Base-by-base conservation (phyloP, 2,329 filamentous ascomycete genomes). In the Tympanopsis confertula region DNA sequence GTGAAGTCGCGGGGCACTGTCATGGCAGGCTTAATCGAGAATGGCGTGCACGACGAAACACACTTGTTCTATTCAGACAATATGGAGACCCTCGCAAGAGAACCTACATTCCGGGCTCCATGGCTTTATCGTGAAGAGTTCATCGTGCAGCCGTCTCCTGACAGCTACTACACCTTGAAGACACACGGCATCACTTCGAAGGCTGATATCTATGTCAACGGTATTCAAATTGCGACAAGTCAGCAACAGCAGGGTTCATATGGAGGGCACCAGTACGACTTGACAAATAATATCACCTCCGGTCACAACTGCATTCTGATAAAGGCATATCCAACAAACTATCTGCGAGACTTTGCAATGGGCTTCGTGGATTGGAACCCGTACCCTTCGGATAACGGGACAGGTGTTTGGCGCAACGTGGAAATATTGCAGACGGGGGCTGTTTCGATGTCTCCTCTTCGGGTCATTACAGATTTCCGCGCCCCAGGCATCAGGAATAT, bases 341-440 rank as follows among this genome's bases (percentile, higher is more conserved):
- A 78, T 48, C 61, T 69, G 13, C 62, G 67, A 18, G 73, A 80
- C 42, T 66, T 80, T 38, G 73, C 68, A 0, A 53, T 76, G 7
- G 71, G 71, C 0, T 79, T 75, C 39, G 66, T 74, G 1, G 74
- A 78, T 45, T 78, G 74, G 74, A 78, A 78, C 39, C 72, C 72
- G 0, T 68, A 69, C 38, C 71, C 74, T 0, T 65, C 71, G 0
- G 75, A 80, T 48, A 78, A 78, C 35, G 74, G 74, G 2, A 77
- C 73, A 0, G 75, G 75, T 0, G 58, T 81, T 5, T 81, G 76
- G 76, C 62, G 76, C 4, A 58, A 78, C 30, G 58, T 80, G 1
- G 62, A 65, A 22, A 38, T 80, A 30, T 69, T 65, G 36, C 63
- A 71, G 49, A 76, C 69, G 0, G 74, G 74, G 0, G 49, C 68